phyloP scores from a whole-genome alignment of 192 early-diverging fungal species.

The Backusella liffmaniae region DNA sequence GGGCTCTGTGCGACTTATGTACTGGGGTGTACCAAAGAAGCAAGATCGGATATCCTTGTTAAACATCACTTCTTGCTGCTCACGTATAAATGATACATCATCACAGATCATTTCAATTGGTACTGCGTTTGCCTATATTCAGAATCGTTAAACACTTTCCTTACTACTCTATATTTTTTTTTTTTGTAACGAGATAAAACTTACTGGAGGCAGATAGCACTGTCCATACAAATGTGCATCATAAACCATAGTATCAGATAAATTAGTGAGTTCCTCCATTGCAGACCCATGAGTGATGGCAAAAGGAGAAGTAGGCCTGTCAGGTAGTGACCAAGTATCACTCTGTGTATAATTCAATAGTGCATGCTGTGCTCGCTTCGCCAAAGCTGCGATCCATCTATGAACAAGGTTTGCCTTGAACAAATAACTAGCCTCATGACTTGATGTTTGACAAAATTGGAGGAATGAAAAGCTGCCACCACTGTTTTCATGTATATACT shows the following conservation, averaged over 20 bases:
- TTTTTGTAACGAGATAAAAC: not conserved
- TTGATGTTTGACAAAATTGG: conserved; percentile 49
- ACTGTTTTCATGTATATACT: conserved; percentile 53
- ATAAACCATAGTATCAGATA: conserved; percentile 27
- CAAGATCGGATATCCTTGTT: conserved; percentile 37
- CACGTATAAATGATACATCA: conserved; percentile 58
- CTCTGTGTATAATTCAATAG: conserved; percentile 27
- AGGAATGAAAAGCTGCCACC: conserved; percentile 54
- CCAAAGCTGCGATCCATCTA: conserved; percentile 43
- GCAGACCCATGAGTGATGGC: conserved; percentile 21
- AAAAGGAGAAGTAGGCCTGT: conserved; percentile 13
- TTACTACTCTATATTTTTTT: not conserved
- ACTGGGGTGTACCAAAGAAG: conserved; percentile 40
- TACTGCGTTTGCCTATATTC: conserved; percentile 52
- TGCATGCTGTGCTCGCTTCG: conserved; percentile 24
- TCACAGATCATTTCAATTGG: conserved; percentile 62
- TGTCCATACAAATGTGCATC: conserved; percentile 20
- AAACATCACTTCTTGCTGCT: conserved; percentile 49
- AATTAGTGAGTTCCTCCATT: conserved; percentile 29
- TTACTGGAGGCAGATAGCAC: conserved; percentile 38
- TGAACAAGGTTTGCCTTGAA: conserved; percentile 39
- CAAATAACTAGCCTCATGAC: conserved; percentile 43
- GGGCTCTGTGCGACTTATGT: conserved; percentile 20
- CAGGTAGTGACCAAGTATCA: conserved; percentile 28
- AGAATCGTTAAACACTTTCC: not conserved